phyloP scores from a whole-genome alignment of 495 filamentous ascomycete species.

The Sabuloglossum arenarium region DNA sequence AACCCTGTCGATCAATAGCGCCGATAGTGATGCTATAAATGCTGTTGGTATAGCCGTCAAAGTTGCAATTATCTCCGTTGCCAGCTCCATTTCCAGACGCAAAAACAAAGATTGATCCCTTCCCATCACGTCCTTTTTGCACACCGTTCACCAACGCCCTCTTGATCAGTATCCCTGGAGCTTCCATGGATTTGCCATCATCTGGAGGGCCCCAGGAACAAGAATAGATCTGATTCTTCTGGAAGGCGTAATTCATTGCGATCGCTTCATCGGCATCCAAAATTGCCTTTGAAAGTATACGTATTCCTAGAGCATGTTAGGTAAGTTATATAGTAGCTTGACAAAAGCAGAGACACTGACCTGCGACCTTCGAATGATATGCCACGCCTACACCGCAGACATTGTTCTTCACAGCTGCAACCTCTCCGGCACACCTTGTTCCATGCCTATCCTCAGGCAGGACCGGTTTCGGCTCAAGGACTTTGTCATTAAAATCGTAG shows the following conservation, averaged over 20 bases:
- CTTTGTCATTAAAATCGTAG: constrained; percentile 85
- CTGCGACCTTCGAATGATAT: constrained; percentile 74
- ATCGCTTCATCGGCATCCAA: constrained; percentile 80
- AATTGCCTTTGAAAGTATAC: constrained; percentile 79
- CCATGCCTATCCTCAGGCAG: constrained; percentile 73
- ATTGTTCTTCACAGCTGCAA: constrained; percentile 74
- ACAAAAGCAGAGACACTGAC: neutral
- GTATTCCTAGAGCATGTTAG: constrained; percentile 24
- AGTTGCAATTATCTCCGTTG: constrained; percentile 93
- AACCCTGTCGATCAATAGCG: constrained; percentile 67
- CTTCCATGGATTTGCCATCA: constrained; percentile 84
- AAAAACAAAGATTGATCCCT: constrained; percentile 91
- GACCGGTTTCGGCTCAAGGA: constrained; percentile 53
- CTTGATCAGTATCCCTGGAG: constrained; percentile 70
- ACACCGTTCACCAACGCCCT: constrained; percentile 81
- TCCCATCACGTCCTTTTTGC: constrained; percentile 63
- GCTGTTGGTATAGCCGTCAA: constrained; percentile 97
- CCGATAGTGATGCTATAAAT: constrained; percentile 97
- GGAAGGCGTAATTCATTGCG: constrained; percentile 77
- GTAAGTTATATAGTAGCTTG: constrained; percentile 10
- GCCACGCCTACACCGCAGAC: constrained; percentile 93
- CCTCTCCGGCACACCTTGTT: constrained; percentile 86
- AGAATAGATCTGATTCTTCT: constrained; percentile 91
- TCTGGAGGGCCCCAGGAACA: constrained; percentile 97
- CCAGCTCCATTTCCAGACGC: constrained; percentile 84